Evolutionary conservation across 1,284 basidiomycete species (phyloP).

Genomic region (Laetiporus sulphureus): DNA sequence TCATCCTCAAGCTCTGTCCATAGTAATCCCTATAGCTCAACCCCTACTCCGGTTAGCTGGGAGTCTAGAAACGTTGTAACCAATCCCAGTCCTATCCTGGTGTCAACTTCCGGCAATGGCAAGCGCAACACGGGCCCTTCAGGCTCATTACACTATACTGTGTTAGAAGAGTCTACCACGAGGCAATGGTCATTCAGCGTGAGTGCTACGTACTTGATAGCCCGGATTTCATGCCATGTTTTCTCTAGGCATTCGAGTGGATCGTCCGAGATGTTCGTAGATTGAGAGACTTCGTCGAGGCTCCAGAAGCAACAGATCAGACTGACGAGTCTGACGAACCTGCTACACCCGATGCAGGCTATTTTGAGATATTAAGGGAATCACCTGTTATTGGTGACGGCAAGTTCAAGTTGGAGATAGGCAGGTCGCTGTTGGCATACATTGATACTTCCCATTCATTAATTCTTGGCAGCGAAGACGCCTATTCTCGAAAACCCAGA

Average conservation of each 20-base stretch:
- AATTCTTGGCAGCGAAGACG: conserved; percentile 14
- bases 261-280: conserved; percentile 49
- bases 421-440: no score
- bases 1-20: conserved; percentile 26
- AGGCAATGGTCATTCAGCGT: conserved; percentile 61
- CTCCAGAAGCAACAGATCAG: conserved; percentile 7
- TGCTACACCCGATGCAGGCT: conserved; percentile 20
- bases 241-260: conserved; percentile 59
- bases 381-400: conserved; percentile 63
- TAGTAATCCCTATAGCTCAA: conserved; percentile 20
- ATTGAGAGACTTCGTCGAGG: conserved; percentile 45
- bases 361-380: conserved; percentile 59
- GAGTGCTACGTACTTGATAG: conserved; percentile 15
- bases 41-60: conserved; percentile 20
- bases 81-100: conserved; percentile 19
- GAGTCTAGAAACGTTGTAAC: conserved; percentile 22
- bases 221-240: not conserved
- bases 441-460: no score
- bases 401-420: conserved; percentile 68
- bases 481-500: conserved; percentile 10
- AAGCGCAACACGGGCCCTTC: conserved; percentile 14
- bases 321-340: conserved; percentile 7
- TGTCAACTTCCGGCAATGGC: conserved; percentile 12
- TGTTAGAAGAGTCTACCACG: conserved; percentile 36
- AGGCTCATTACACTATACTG: conserved; percentile 11